Evolutionary conservation across 352 stramenopile species (phyloP).

Genomic region (Phytophthora ramorum): DNA sequence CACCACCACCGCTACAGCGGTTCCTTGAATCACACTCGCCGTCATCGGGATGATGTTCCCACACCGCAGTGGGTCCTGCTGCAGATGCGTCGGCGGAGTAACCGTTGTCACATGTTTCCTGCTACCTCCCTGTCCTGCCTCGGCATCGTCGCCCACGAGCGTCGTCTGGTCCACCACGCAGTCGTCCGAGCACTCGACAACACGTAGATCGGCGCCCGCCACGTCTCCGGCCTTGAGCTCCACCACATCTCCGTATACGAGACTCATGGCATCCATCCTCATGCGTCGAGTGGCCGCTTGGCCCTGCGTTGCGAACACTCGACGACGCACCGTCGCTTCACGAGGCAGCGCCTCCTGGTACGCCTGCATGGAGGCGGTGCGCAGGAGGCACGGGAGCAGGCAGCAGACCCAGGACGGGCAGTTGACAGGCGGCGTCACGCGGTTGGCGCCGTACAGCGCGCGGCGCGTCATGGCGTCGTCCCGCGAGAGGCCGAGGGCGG

Average conservation of each 20-base stretch:
- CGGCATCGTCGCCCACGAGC: slow-evolving; percentile 47
- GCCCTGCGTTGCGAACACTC: slow-evolving; percentile 17
- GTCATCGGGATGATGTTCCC: slow-evolving; percentile 82
- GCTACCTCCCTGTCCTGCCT: slow-evolving; percentile 31
- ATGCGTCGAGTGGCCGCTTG: slow-evolving; percentile 70
- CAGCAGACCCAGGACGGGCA: slow-evolving; percentile 95
- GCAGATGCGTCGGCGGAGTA: slow-evolving; percentile 28
- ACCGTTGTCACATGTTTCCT: slow-evolving; percentile 48
- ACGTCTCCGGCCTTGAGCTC: slow-evolving; percentile 89
- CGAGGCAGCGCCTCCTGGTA: slow-evolving; percentile 88
- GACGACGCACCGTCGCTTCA: slow-evolving; percentile 89
- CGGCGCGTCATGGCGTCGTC: slow-evolving; percentile 79
- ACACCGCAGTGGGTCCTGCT: slow-evolving; percentile 47
- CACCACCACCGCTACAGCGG: slow-evolving; percentile 71
- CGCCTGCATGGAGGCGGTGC: slow-evolving; percentile 90
- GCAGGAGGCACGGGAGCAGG: slow-evolving; percentile 93
- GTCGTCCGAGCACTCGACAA: slow-evolving; percentile 82
- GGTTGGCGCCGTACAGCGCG: slow-evolving; percentile 86
- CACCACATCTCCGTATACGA: slow-evolving; percentile 94
- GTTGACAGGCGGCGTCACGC: slow-evolving; percentile 90
- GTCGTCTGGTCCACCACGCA: slow-evolving; percentile 73
- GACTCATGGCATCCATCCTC: slow-evolving; percentile 90
- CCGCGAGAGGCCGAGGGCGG: slow-evolving; percentile 61
- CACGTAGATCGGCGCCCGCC: slow-evolving; percentile 89
- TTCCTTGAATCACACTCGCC: slow-evolving; percentile 56